Base-by-base conservation (phyloP, 768 basidiomycete species). In the Boletus sp. region DNA sequence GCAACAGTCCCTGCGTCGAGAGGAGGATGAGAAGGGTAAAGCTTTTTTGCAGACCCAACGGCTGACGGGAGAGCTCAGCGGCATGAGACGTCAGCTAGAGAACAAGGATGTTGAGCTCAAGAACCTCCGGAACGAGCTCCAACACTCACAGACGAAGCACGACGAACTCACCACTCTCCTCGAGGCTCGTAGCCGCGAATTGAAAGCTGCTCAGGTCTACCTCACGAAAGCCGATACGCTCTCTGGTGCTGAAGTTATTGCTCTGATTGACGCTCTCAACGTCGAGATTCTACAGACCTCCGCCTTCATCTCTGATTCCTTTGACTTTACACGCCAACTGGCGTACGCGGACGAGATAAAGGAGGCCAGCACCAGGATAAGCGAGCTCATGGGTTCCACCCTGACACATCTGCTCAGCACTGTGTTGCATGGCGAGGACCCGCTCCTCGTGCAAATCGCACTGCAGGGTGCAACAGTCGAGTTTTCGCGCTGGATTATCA, bases 211-310 rank as follows among this genome's bases (percentile, higher is more conserved):
- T 0, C 76, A 78, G 47, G 63, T 69, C 9, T 81, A 76, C 61
- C 63, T 80, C 63, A 74, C 73, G 2, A 78, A 73, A 35, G 67
- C 73, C 17, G 80, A 82, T 48, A 57, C 59, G 0, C 68, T 76
- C 52, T 77, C 80, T 0, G 77, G 74, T 1, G 72, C 74, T 0
- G 80, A 82, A 10, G 72, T 79, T 47, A 71, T 72, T 10, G n/a
- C 61, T 0, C 51, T 70, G 5, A 64, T 77, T 30, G 74, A 79
- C 27, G 64, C 68, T 0, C 61, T 82, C 53, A 82, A 82, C 56
- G 64, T 69, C 23, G 81, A 82, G 58, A 77, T 81, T 23, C 67
- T 77, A 37, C 81, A 82, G 54, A 67, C 69, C 13, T 63, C 75
- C 4, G 76, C 78, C 25, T 70, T 74, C 59, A 75, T 82, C 47